Evolutionary conservation across 2,329 filamentous ascomycete genomes (phyloP).

Genomic region (Fusarium gaditjirri): DNA sequence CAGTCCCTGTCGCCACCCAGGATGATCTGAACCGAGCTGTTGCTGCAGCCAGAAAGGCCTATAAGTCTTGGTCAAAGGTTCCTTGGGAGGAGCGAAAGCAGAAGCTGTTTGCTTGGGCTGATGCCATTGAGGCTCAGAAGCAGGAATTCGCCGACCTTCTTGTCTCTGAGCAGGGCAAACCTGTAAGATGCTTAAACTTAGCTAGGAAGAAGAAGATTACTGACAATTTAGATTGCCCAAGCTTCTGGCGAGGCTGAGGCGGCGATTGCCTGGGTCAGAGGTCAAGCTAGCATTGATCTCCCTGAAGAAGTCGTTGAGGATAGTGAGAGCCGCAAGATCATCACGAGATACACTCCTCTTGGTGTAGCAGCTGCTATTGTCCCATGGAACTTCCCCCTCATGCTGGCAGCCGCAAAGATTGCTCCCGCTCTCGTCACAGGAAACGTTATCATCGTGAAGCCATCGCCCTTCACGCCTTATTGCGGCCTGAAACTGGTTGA

Average conservation of each 20-base stretch:
- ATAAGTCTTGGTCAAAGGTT: constrained; percentile 43
- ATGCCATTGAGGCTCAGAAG: constrained; percentile 36
- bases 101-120: constrained; percentile 41
- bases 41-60: constrained; percentile 39
- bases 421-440: constrained; percentile 66
- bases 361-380: constrained; percentile 60
- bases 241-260: constrained; percentile 41
- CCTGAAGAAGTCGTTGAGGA: constrained; percentile 55
- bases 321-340: constrained; percentile 44
- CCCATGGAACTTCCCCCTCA: constrained; percentile 68
- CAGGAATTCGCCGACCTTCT: constrained; percentile 40
- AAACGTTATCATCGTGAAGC: constrained; percentile 66
- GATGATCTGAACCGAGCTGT: constrained; percentile 43
- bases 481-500: constrained; percentile 69
- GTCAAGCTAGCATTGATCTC: constrained; percentile 42
- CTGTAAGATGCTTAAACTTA: constrained; percentile 17
- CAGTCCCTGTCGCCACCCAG: constrained; percentile 41
- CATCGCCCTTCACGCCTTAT: constrained; percentile 69
- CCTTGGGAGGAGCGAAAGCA: constrained; percentile 38
- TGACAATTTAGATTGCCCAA: constrained; percentile 25
- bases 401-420: constrained; percentile 64
- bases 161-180: constrained; percentile 47
- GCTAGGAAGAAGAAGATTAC: rapidly evolving
- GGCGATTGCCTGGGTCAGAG: constrained; percentile 44
- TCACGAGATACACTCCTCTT: constrained; percentile 52